These are phyloP conservation scores for Nannochloris sp. DNA, from an alignment of 139 green algal species.

Conservation along the genomic window DNA sequence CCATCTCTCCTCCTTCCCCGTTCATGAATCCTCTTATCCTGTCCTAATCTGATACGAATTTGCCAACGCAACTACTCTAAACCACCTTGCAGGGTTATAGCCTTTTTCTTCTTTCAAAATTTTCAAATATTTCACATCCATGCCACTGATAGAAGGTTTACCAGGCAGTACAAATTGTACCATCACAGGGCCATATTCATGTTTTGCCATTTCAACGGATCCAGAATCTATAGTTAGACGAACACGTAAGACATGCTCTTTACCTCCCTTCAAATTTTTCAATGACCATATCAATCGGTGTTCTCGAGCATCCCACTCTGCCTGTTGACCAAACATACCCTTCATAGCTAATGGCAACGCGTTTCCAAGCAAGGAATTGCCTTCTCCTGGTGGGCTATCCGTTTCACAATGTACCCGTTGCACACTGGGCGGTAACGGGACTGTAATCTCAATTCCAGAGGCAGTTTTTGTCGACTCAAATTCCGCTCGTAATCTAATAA, in stretches of 20 bases:
- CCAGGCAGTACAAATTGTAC: slow-evolving; percentile 68
- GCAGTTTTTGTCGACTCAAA: slow-evolving; percentile 40
- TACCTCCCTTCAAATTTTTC: slow-evolving; percentile 48
- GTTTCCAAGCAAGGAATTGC: background rate
- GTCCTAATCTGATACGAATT: slow-evolving; percentile 31
- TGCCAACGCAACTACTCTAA: slow-evolving; percentile 31
- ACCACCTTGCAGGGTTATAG: slow-evolving; percentile 62
- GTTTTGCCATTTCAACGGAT: slow-evolving; percentile 8
- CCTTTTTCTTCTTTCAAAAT: slow-evolving; percentile 76
- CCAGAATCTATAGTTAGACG: slow-evolving; percentile 48
- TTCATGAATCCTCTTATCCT: background rate
- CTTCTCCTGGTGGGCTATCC: background rate
- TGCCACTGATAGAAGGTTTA: slow-evolving; percentile 28
- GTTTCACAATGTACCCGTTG: slow-evolving; percentile 55
- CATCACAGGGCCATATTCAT: slow-evolving; percentile 82
- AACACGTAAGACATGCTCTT: slow-evolving; percentile 47
- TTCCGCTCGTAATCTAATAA: slow-evolving; percentile 16
- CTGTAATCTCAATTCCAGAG: slow-evolving; percentile 58
- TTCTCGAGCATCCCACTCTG: slow-evolving; percentile 62
- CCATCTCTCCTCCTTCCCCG: too few species aligned
- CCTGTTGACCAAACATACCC: slow-evolving; percentile 35
- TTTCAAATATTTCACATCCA: slow-evolving; percentile 67
- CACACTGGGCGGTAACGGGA: slow-evolving; percentile 56
- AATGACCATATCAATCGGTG: slow-evolving; percentile 61
- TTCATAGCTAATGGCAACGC: slow-evolving; percentile 6